Conservation (phyloP, 352 stramenopile species). For the Globisporangium echinulatum region DNA sequence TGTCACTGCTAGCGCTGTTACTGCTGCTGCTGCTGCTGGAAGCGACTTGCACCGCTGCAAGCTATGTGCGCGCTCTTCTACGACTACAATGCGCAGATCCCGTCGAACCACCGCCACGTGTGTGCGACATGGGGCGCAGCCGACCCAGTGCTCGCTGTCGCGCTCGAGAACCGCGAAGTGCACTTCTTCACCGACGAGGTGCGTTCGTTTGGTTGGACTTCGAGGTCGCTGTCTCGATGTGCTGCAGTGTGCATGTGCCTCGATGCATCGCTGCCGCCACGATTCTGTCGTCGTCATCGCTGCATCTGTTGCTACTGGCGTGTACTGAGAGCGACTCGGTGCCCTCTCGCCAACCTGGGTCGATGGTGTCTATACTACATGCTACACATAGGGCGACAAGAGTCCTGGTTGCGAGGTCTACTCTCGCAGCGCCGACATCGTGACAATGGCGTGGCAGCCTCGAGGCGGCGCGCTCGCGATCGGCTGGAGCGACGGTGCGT, state of each 20-base stretch:
- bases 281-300: too few relatives aligned
- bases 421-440: conserved; percentile 57
- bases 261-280: too few relatives aligned
- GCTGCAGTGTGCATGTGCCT: not conserved
- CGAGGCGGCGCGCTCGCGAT: conserved; percentile 66
- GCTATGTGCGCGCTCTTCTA: conserved; percentile 66
- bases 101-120: conserved; percentile 59
- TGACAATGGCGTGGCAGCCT: conserved; percentile 87
- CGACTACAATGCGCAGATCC: conserved; percentile 70
- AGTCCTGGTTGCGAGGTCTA: conserved; percentile 45
- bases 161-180: conserved; percentile 78
- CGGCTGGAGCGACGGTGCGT: conserved; percentile 74
- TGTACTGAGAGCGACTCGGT: not conserved
- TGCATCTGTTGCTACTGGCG: not conserved
- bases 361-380: too few relatives aligned
- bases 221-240: not conserved
- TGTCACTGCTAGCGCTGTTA: too few relatives aligned
- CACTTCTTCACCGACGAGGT: conserved; percentile 89
- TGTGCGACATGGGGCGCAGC: conserved; percentile 78
- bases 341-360: too few relatives aligned
- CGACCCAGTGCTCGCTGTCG: conserved; percentile 78
- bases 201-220: not conserved
- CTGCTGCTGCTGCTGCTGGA: not conserved
- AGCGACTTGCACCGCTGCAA: not conserved
- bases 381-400: conserved; percentile 51